Evolutionary conservation across 2,329 filamentous ascomycete species (phyloP).

Genomic region (Ramularia endophylla): DNA sequence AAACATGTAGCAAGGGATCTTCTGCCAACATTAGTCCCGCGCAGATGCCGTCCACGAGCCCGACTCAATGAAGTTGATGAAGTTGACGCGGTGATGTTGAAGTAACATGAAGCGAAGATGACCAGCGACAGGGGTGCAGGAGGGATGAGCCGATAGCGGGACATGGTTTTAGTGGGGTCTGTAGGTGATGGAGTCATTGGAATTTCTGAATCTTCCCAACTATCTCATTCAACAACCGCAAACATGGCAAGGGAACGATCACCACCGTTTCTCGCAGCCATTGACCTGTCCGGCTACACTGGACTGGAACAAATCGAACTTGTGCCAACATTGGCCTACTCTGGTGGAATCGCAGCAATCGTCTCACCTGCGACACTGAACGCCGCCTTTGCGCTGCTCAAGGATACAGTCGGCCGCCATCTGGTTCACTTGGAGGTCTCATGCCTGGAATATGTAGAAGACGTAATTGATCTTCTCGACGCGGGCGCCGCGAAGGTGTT

Average conservation of each 20-base stretch:
- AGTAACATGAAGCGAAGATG: no score
- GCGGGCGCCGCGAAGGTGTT: constrained; percentile 81
- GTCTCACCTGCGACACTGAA: constrained; percentile 42
- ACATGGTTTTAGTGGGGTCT: no score
- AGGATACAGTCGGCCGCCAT: constrained; percentile 50
- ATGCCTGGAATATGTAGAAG: constrained; percentile 59
- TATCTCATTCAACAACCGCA: background rate
- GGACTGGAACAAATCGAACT: constrained; percentile 45
- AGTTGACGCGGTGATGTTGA: no score
- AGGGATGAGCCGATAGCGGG: no score
- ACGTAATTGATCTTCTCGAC: constrained; percentile 76
- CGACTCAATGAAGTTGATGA: no score
- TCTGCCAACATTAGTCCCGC: no score
- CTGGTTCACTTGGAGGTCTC: constrained; percentile 72
- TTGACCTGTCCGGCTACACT: constrained; percentile 41
- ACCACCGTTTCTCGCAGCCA: constrained; percentile 43
- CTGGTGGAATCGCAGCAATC: constrained; percentile 53
- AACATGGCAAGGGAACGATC: constrained; percentile 16
- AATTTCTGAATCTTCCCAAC: background rate
- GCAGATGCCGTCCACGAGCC: no score
- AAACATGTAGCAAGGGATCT: no score
- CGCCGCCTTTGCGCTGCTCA: constrained; percentile 47
- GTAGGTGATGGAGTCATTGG: no score
- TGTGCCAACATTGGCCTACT: constrained; percentile 45
- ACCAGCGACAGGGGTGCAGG: no score